Evolutionary conservation across 73 alveolate genomes (phyloP).

Genomic region (Paramecium pentaurelia): DNA sequence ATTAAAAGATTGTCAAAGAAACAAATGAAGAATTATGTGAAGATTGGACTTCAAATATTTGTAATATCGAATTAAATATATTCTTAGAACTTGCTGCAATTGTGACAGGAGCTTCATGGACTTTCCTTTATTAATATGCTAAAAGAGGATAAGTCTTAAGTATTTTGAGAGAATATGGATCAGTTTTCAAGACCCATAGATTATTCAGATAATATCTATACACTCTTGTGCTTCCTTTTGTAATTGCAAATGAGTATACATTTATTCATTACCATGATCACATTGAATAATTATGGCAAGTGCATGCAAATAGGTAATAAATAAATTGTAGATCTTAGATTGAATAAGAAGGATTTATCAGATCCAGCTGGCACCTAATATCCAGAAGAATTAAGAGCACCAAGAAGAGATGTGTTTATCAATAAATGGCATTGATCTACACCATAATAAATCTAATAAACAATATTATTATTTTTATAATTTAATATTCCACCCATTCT

Average conservation of each 20-base stretch:
- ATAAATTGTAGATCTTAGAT: background rate
- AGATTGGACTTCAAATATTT: background rate
- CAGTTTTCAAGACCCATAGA: slow-evolving; percentile 37
- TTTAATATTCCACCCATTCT: background rate
- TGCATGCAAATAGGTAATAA: slow-evolving; percentile 47
- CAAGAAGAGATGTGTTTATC: slow-evolving; percentile 43
- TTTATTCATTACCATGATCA: slow-evolving; percentile 35
- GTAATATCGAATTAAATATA: background rate
- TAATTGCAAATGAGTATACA: background rate
- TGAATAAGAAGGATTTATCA: slow-evolving; percentile 43
- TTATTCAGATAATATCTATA: slow-evolving; percentile 11
- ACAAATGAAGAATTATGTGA: background rate
- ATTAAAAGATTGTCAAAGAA: background rate
- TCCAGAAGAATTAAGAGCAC: slow-evolving; percentile 61
- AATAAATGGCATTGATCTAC: slow-evolving; percentile 23
- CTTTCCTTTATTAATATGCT: slow-evolving; percentile 50
- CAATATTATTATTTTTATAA: background rate
- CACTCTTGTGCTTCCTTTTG: slow-evolving; percentile 49
- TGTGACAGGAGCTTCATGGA: slow-evolving; percentile 50
- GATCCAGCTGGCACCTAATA: slow-evolving; percentile 54
- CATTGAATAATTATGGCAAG: slow-evolving; percentile 55
- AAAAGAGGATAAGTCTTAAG: slow-evolving; percentile 56
- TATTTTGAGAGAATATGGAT: slow-evolving; percentile 56
- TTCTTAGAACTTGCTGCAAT: slow-evolving; percentile 19
- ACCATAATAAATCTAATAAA: background rate